Evolutionary conservation across 1,284 basidiomycete species (phyloP).

Genomic region (Schizophyllum amplum): DNA sequence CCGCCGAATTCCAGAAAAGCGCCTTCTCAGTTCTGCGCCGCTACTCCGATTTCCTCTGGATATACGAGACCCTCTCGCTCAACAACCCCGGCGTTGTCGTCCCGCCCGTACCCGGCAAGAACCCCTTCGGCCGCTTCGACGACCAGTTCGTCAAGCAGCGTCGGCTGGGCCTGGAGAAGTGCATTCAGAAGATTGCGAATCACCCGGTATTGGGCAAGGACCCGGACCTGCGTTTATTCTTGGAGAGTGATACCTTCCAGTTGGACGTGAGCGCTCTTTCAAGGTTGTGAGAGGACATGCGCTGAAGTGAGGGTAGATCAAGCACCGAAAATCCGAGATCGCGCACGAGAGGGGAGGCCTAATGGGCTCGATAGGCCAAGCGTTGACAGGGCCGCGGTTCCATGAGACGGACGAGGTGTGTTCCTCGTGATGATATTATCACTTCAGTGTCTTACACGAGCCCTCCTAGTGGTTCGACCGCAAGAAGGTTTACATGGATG

Average conservation of each 20-base stretch:
- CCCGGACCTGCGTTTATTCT: constrained; percentile 76
- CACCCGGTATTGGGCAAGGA: constrained; percentile 85
- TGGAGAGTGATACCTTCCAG: constrained; percentile 82
- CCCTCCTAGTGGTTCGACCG: constrained; percentile 81
- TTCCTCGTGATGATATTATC: constrained; percentile 9
- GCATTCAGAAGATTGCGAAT: constrained; percentile 80
- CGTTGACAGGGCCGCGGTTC: constrained; percentile 77
- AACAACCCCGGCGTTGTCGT: constrained; percentile 98
- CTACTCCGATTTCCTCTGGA: constrained; percentile 97
- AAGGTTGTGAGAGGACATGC: not conserved
- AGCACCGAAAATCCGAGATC: constrained; percentile 74
- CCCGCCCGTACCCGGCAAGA: constrained; percentile 95
- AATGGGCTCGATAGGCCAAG: constrained; percentile 73
- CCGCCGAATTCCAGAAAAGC: constrained; percentile 72
- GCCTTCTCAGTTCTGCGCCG: constrained; percentile 87
- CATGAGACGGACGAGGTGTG: constrained; percentile 86
- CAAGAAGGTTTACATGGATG: constrained; percentile 81
- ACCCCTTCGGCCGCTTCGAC: constrained; percentile 84
- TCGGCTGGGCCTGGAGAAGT: constrained; percentile 79
- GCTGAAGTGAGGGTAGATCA: constrained; percentile 48
- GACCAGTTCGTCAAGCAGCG: constrained; percentile 84
- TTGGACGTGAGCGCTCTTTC: constrained; percentile 53
- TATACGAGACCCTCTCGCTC: constrained; percentile 81
- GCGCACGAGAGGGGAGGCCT: constrained; percentile 71
- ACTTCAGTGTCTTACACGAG: constrained; percentile 2